A percentile compares a stretch with the other conserved stretches of the same genome.
Conservation (phyloP, 257 asterid genomes). For the Solanum etuberosum region DNA sequence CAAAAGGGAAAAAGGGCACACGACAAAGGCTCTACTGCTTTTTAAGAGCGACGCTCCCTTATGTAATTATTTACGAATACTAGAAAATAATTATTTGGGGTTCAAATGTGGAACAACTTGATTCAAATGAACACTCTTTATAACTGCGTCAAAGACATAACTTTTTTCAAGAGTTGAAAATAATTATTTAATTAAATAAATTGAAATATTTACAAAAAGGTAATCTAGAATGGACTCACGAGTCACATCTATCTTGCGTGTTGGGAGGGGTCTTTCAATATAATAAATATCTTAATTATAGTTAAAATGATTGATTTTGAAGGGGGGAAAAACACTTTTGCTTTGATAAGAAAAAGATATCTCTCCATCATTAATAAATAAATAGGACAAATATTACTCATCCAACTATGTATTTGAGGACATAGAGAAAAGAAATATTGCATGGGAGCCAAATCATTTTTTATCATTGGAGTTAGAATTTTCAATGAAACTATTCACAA, state of each 20-base stretch:
- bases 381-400: not conserved
- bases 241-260: not conserved
- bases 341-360: not conserved
- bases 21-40: constrained; percentile 33
- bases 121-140: too few relatives aligned
- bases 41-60: not conserved
- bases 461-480: too few relatives aligned
- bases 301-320: not conserved
- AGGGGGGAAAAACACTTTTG: not conserved
- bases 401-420: not conserved
- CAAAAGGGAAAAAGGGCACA: constrained; percentile 10
- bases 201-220: not conserved
- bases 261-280: not conserved
- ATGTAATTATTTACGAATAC: not conserved
- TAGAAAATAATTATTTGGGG: not conserved
- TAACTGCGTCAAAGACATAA: too few relatives aligned
- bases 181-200: not conserved
- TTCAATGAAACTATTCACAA: too few relatives aligned
- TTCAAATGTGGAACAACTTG: too few relatives aligned
- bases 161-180: not conserved
- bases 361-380: not conserved
- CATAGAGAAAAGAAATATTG: not conserved
- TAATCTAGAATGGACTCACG: not conserved
- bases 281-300: too few relatives aligned
- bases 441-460: too few relatives aligned